Percentiles rank a stretch among this genome's conserved stretches.
Evolutionary conservation across 2,329 filamentous ascomycete species (phyloP).

Genomic region (Plectosphaerella cucumerina): DNA sequence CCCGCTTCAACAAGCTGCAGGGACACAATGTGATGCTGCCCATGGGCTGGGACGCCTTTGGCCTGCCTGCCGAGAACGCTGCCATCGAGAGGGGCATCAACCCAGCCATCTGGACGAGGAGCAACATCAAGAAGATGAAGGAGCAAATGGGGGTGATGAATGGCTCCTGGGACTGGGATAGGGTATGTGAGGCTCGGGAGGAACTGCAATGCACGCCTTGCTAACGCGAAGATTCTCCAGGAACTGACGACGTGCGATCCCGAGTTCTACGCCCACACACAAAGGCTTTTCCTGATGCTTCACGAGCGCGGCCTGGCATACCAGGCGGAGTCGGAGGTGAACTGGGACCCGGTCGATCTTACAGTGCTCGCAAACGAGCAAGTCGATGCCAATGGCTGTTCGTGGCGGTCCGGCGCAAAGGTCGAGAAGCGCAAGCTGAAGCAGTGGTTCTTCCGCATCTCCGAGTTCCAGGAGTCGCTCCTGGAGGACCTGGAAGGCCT

Average conservation of each 20-base stretch:
- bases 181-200: constrained; percentile 49
- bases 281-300: constrained; percentile 77
- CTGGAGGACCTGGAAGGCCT: constrained; percentile 67
- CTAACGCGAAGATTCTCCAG: constrained; percentile 34
- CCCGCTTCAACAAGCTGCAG: constrained; percentile 70
- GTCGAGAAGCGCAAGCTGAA: constrained; percentile 75
- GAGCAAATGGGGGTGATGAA: constrained; percentile 75
- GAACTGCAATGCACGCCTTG: not conserved
- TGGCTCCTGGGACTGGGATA: constrained; percentile 77
- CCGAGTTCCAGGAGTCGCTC: constrained; percentile 68
- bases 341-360: constrained; percentile 85
- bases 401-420: constrained; percentile 82
- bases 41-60: constrained; percentile 96
- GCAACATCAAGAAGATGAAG: constrained; percentile 84
- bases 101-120: constrained; percentile 72
- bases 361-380: constrained; percentile 92
- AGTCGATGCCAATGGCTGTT: constrained; percentile 79
- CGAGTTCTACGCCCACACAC: constrained; percentile 84
- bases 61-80: constrained; percentile 85
- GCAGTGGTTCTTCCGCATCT: constrained; percentile 90
- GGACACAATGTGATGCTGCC: constrained; percentile 75
- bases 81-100: constrained; percentile 78
- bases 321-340: constrained; percentile 78
- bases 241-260: constrained; percentile 83
- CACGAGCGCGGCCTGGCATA: constrained; percentile 73